Conservation (phyloP, 2,329 filamentous ascomycete genomes). For the Monilinia fructicola region DNA sequence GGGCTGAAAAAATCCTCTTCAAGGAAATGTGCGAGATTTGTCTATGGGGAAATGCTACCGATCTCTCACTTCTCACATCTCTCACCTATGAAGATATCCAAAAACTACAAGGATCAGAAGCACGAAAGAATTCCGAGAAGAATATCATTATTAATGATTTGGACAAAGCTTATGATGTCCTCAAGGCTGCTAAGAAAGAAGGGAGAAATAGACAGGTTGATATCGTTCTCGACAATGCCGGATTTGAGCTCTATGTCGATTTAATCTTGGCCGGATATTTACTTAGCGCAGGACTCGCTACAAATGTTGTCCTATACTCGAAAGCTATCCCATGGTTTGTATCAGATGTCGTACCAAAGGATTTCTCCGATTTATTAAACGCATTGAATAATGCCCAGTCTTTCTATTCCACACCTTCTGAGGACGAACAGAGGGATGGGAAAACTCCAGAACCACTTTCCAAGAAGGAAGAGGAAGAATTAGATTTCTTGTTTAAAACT, state of each 20-base stretch:
- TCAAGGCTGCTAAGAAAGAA: conserved; percentile 63
- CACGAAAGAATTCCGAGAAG: conserved; percentile 81
- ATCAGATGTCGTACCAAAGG: conserved; percentile 83
- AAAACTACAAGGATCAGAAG: conserved; percentile 86
- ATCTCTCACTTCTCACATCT: conserved; percentile 85
- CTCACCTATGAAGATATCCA: conserved; percentile 95
- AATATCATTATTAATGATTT: conserved; percentile 93
- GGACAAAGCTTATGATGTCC: conserved; percentile 64
- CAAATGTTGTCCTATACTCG: conserved; percentile 82
- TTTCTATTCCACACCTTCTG: conserved; percentile 75
- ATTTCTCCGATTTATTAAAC: conserved; percentile 80
- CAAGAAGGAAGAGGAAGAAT: conserved; percentile 63
- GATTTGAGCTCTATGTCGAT: conserved; percentile 96
- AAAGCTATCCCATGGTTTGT: conserved; percentile 99
- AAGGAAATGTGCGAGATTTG: conserved; percentile 94
- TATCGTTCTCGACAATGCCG: conserved; percentile 94
- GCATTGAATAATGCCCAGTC: conserved; percentile 72
- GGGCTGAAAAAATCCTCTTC: conserved; percentile 77
- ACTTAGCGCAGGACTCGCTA: conserved; percentile 79
- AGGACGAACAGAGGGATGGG: conserved; percentile 60
- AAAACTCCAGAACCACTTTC: conserved; percentile 62
- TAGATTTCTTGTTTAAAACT: conserved; percentile 76
- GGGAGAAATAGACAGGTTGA: conserved; percentile 77
- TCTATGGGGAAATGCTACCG: conserved; percentile 95
- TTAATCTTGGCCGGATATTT: conserved; percentile 89